Percentiles rank a stretch among this genome's conserved stretches.
phyloP scores from a whole-genome alignment of 352 stramenopile species.

The Halophytophthora polymorphica region DNA sequence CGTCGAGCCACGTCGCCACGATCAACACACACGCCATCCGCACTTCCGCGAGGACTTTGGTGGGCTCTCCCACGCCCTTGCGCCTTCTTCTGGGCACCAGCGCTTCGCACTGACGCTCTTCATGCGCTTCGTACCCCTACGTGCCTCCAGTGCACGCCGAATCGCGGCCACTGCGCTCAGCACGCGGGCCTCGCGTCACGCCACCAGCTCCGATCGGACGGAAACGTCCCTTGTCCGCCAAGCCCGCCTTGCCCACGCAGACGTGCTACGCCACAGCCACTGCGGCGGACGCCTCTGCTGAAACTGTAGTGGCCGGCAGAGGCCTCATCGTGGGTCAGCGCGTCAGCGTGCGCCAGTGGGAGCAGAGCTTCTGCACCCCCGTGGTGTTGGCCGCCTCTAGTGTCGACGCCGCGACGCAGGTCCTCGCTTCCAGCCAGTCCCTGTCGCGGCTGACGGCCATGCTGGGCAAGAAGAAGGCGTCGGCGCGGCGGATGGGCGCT shows the following conservation, averaged over 20 bases:
- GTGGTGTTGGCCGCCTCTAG: constrained; percentile 9
- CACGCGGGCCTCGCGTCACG: constrained; percentile 6
- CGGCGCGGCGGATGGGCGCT: constrained; percentile 6
- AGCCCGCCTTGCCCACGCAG: constrained; percentile 32
- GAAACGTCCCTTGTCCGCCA: constrained; percentile 47
- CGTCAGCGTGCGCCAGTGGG: constrained; percentile 32
- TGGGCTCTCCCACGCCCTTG: too few species aligned
- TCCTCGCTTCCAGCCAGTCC: constrained; percentile 14
- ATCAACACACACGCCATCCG: too few species aligned
- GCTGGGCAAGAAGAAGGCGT: constrained; percentile 13
- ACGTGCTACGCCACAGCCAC: not conserved
- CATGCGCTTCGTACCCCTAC: not conserved
- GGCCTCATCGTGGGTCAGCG: constrained; percentile 13
- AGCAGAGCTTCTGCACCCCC: constrained; percentile 32
- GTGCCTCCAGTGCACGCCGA: constrained; percentile 6
- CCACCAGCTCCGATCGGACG: constrained; percentile 10
- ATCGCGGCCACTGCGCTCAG: constrained; percentile 21
- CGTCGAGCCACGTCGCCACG: too few species aligned
- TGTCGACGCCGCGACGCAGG: not conserved
- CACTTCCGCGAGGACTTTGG: too few species aligned
- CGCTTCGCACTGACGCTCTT: not conserved
- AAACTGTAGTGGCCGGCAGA: not conserved
- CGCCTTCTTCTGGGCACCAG: too few species aligned
- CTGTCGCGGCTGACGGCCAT: constrained; percentile 10
- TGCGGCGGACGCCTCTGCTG: not conserved